Evolutionary conservation across 306 rosid species (phyloP).

Genomic region (Quercus agrifolia): DNA sequence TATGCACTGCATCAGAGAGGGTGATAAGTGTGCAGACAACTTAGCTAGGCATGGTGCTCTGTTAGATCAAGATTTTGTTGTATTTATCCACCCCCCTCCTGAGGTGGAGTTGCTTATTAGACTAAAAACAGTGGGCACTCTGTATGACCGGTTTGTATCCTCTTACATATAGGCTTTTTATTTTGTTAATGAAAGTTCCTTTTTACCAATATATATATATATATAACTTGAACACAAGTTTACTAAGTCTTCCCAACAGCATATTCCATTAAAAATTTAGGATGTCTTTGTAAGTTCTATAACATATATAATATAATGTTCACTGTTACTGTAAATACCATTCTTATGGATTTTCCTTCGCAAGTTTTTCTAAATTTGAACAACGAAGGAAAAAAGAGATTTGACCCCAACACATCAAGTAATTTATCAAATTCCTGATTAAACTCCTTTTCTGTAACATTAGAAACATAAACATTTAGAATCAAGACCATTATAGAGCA

Average conservation of each 20-base stretch:
- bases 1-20: too few species aligned
- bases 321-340: background rate
- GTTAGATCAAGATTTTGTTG: too few species aligned
- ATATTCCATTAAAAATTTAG: background rate
- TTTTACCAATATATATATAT: too few species aligned
- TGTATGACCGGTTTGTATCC: too few species aligned
- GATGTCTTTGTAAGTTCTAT: background rate
- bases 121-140: accelerated
- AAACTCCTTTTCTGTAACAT: slow-evolving; percentile 72
- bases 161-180: too few species aligned
- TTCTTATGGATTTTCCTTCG: slow-evolving; percentile 5
- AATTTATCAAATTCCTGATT: slow-evolving; percentile 79
- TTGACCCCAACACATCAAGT: slow-evolving; percentile 52
- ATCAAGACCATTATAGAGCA: slow-evolving; percentile 11
- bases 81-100: too few species aligned
- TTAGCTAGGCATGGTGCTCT: too few species aligned
- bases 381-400: slow-evolving; percentile 68
- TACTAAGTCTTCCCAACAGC: background rate
- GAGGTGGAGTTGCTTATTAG: too few species aligned
- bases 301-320: background rate
- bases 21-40: too few species aligned
- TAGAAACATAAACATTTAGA: slow-evolving; percentile 16
- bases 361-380: slow-evolving; percentile 59
- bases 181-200: too few species aligned
- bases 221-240: background rate